Conservation (phyloP, 2,329 filamentous ascomycete species). For the Pestalotiopsis sp. region DNA sequence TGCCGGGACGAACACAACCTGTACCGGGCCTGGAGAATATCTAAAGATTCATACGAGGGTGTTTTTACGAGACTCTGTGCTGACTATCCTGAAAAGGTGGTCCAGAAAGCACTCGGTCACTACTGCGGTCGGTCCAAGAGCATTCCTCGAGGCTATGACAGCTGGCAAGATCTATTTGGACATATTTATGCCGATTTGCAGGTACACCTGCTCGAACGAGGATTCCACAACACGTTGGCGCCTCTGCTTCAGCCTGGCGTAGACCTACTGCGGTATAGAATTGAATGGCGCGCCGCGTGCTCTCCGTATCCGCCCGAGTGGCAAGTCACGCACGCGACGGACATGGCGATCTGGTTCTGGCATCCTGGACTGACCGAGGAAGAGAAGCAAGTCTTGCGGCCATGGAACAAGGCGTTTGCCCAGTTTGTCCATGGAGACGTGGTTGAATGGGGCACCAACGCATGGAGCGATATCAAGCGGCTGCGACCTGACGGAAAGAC, state of each 20-base stretch:
- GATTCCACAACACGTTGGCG: slow-evolving; percentile 13
- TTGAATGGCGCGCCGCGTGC: slow-evolving; percentile 17
- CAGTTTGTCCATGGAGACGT: slow-evolving; percentile 12
- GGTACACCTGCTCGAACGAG: slow-evolving; percentile 16
- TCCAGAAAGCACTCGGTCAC: slow-evolving; percentile 5
- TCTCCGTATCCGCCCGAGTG: slow-evolving; percentile 12
- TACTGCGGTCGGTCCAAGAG: slow-evolving; percentile 5
- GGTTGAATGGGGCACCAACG: slow-evolving; percentile 12
- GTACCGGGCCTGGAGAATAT: slow-evolving; percentile 15
- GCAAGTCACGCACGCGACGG: slow-evolving; percentile 17
- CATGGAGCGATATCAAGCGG: slow-evolving; percentile 5
- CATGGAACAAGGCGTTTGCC: slow-evolving; percentile 17
- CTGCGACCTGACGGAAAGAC: slow-evolving; percentile 13
- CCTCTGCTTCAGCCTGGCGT: slow-evolving; percentile 13
- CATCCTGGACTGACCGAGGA: slow-evolving; percentile 13
- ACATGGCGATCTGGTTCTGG: slow-evolving; percentile 19
- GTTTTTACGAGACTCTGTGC: slow-evolving; percentile 14
- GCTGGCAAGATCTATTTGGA: slow-evolving; percentile 18
- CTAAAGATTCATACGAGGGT: slow-evolving; percentile 14
- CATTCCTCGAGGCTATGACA: slow-evolving; percentile 7
- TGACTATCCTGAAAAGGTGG: slow-evolving; percentile 12
- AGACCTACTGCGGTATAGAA: slow-evolving; percentile 17
- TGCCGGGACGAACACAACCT: slow-evolving; percentile 17
- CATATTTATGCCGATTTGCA: slow-evolving; percentile 16
- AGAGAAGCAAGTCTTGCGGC: slow-evolving; percentile 11